Evolutionary conservation across 352 stramenopile species (phyloP).

Genomic region (Halophytophthora polymorphica): DNA sequence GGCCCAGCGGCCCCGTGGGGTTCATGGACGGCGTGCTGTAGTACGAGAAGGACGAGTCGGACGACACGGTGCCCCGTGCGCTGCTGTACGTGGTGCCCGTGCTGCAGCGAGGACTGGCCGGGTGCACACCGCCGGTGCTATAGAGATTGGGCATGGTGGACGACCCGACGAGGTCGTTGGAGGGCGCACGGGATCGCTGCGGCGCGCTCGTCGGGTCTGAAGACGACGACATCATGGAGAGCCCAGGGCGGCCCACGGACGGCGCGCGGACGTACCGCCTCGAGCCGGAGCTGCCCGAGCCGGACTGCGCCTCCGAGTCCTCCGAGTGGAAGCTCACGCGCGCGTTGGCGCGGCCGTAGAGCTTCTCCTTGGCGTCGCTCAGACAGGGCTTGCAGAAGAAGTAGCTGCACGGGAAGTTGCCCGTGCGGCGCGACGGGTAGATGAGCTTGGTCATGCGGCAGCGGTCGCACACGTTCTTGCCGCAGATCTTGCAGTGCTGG

Average conservation of each 20-base stretch:
- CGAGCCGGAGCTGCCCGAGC: constrained; percentile 20
- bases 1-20: constrained; percentile 1
- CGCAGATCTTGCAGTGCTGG: constrained; percentile 64
- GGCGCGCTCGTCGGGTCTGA: constrained; percentile 15
- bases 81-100: constrained; percentile 20
- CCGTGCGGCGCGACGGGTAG: constrained; percentile 45
- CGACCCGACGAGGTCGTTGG: constrained; percentile 13
- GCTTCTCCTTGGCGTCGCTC: constrained; percentile 40
- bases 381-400: constrained; percentile 60
- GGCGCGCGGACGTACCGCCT: constrained; percentile 11
- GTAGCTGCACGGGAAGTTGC: constrained; percentile 51
- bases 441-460: constrained; percentile 58
- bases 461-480: constrained; percentile 67
- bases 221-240: constrained; percentile 24
- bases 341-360: constrained; percentile 27
- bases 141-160: constrained; percentile 11
- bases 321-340: constrained; percentile 44
- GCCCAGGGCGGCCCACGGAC: constrained; percentile 10
- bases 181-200: constrained; percentile 13
- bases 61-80: constrained; percentile 18
- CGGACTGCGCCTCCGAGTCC: constrained; percentile 26
- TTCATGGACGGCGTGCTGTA: constrained; percentile 14
- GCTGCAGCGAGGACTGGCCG: constrained; percentile 21
- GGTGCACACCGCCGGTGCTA: constrained; percentile 5
- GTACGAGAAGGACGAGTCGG: constrained; percentile 14